Conservation (phyloP, 1,284 basidiomycete species). For the Austroboletus niveus region DNA sequence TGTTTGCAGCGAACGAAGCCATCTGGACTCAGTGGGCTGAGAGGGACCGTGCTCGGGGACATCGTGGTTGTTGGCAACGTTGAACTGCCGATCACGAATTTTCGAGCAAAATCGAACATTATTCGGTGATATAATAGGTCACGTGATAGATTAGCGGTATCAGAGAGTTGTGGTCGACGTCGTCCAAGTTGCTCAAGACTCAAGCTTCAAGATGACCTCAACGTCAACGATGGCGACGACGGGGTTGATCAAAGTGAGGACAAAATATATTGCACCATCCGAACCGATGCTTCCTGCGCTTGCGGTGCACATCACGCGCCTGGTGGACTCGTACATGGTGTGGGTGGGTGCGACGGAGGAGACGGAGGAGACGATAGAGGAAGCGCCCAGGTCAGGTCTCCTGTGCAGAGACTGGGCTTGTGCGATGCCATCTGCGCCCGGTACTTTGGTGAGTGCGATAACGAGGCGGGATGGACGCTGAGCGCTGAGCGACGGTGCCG, state of each 20-base stretch:
- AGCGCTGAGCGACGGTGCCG: slow-evolving; percentile 5
- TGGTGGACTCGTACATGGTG: slow-evolving; percentile 77
- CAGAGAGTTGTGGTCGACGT: background rate
- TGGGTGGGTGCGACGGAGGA: slow-evolving; percentile 69
- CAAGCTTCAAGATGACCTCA: background rate
- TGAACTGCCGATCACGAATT: background rate
- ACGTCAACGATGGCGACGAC: slow-evolving; percentile 4
- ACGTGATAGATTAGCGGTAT: slow-evolving; percentile 11
- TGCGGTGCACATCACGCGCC: slow-evolving; percentile 64
- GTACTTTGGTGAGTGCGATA: slow-evolving; percentile 22
- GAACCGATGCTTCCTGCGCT: slow-evolving; percentile 56
- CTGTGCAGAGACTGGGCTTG: slow-evolving; percentile 81
- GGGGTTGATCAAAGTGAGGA: slow-evolving; percentile 37
- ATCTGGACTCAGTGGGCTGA: slow-evolving; percentile 23
- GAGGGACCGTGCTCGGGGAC: slow-evolving; percentile 9
- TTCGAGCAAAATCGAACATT: too few relatives aligned
- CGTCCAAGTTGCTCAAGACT: too few relatives aligned
- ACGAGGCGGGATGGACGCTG: background rate
- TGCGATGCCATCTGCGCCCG: slow-evolving; percentile 61
- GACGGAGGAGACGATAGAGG: slow-evolving; percentile 46
- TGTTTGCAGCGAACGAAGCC: slow-evolving; percentile 33
- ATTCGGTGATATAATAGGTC: slow-evolving; percentile 5
- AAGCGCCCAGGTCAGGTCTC: slow-evolving; percentile 49
- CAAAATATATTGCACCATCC: slow-evolving; percentile 45
- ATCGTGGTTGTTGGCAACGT: slow-evolving; percentile 5